A percentile compares a stretch with the other conserved stretches of the same genome.
Evolutionary conservation across 2,329 filamentous ascomycete species (phyloP).

Genomic region (Calonectria montana): DNA sequence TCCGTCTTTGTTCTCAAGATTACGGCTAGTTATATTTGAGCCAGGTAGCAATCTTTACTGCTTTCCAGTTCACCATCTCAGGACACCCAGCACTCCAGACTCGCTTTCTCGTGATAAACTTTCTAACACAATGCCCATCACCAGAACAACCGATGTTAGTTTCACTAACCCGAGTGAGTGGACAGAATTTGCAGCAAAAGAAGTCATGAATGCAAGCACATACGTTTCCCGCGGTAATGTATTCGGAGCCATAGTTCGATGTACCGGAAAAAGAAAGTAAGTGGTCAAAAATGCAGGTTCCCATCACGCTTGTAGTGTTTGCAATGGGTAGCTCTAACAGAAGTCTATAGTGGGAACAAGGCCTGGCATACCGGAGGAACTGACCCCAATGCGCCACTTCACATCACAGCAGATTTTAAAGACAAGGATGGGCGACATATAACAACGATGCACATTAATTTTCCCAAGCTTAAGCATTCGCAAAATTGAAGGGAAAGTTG

Average conservation of each 20-base stretch:
- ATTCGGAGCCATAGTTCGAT: not conserved
- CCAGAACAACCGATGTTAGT: not conserved
- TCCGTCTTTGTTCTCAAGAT: not conserved
- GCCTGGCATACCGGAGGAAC: not conserved
- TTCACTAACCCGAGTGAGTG: not conserved
- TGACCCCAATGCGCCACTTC: not conserved
- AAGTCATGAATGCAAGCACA: not conserved
- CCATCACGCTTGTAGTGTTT: not conserved
- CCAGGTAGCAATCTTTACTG: not conserved
- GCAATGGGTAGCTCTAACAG: not conserved
- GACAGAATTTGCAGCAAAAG: not conserved
- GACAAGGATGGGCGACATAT: not conserved
- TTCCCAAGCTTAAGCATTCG: not conserved
- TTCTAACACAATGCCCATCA: not conserved
- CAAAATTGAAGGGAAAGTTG: not conserved
- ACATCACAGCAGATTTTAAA: not conserved
- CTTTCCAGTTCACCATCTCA: not conserved
- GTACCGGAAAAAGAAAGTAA: not conserved
- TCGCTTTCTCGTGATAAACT: not conserved
- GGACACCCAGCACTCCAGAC: not conserved
- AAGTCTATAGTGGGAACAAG: not conserved
- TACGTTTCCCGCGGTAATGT: not conserved
- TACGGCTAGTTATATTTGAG: not conserved
- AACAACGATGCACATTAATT: not conserved
- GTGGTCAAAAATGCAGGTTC: not conserved